Evolutionary conservation across 768 basidiomycete genomes (phyloP), one percentile per base, ranked within the genome.

Genomic region (Lactarius vividus): DNA sequence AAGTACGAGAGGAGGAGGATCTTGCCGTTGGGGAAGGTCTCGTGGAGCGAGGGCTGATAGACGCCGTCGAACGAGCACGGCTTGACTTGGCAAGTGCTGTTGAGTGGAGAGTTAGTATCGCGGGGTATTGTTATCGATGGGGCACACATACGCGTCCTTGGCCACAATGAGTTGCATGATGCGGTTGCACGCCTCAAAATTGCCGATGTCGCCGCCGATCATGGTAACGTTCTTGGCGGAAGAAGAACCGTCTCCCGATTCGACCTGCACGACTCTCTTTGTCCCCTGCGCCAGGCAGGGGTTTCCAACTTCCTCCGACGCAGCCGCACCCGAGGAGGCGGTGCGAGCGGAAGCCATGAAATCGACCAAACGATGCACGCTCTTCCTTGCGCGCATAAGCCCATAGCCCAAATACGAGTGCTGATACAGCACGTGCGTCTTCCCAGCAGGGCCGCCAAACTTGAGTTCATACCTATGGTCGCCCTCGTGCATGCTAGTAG

Each of bases 361-460:
- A n/a, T 92, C 88, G 37, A 98, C 90, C 58, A 99, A 79, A 69
- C 86, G 86, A 74, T 99, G 94, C 15, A 97, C 90, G 73, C 88
- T 87, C 75, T 82, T 79, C 68, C 96, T 76, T 29, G 94, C 95
- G 29, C 84, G 82, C 94, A 94, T 98, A 37, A 98, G 81, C 13
- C 97, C 97, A 77, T 96, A 99, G 5, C 96, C 97, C 63, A 98
- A 83, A 78, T 98, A 97, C 62, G 96, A 98, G 73, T 99, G 96
- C 78, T 98, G 97, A 77, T 98, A 98, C 68, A 98, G 76, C 67
- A 87, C 85, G 75, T 90, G 85, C 59, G 78, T 82, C 70, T 77
- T 79, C 20, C 88, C 49, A 15, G 23, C n/a, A 26, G 49, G 13
- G 5, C 49, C 91, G 3, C 85, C 89, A 72, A 96, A 95, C 40